Percentiles rank a stretch among this genome's conserved stretches.
Conservation (phyloP, 2,329 filamentous ascomycete species). For the Alternaria ventricosa region DNA sequence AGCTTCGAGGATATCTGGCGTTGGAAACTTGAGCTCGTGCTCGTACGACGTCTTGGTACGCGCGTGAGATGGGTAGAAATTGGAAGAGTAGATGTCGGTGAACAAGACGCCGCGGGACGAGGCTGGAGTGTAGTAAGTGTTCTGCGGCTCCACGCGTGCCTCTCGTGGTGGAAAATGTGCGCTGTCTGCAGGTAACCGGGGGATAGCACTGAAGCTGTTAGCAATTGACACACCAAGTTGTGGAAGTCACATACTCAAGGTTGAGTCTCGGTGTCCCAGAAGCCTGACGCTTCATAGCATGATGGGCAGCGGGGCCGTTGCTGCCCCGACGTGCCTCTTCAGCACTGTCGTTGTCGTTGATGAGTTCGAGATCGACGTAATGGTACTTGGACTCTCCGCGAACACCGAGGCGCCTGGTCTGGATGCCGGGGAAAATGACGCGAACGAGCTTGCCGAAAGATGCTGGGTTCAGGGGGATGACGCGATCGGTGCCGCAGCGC, state of each 20-base stretch:
- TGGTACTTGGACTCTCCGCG: slow-evolving; percentile 98
- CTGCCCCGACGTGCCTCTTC: slow-evolving; percentile 32
- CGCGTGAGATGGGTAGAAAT: slow-evolving; percentile 46
- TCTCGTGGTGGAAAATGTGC: slow-evolving; percentile 53
- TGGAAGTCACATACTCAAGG: slow-evolving; percentile 37
- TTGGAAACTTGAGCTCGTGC: slow-evolving; percentile 69
- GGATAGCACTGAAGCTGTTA: slow-evolving; percentile 46
- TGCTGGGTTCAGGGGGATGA: slow-evolving; percentile 93
- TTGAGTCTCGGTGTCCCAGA: slow-evolving; percentile 43
- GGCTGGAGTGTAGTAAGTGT: slow-evolving; percentile 42
- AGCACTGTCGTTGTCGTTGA: slow-evolving; percentile 51
- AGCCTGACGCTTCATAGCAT: slow-evolving; percentile 38
- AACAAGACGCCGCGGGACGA: slow-evolving; percentile 55
- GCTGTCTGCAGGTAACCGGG: slow-evolving; percentile 56
- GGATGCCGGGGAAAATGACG: slow-evolving; percentile 93
- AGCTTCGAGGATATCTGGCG: slow-evolving; percentile 62
- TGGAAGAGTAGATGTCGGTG: slow-evolving; percentile 53
- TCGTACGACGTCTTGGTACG: slow-evolving; percentile 62
- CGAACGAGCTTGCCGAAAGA: slow-evolving; percentile 97
- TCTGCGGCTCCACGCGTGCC: slow-evolving; percentile 35
- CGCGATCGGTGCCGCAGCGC: slow-evolving; percentile 88
- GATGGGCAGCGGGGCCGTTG: slow-evolving; percentile 30
- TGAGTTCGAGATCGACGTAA: slow-evolving; percentile 68
- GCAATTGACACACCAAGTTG: neutral
- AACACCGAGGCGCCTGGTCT: slow-evolving; percentile 89